Evolutionary conservation across 306 rosid genomes (phyloP).

Genomic region (Pyrus betulifolia): DNA sequence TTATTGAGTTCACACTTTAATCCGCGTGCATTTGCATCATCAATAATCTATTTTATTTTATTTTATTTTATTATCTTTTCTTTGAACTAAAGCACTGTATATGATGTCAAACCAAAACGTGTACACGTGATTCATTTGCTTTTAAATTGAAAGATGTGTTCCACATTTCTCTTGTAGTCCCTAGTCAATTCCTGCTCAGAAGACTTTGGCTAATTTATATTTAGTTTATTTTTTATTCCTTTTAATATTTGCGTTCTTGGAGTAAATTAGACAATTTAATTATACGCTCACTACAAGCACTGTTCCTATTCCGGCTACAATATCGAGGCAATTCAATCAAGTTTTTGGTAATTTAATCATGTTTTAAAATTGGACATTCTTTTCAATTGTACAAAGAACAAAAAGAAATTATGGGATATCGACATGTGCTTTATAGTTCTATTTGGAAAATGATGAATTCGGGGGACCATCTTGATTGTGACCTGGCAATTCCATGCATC

Average conservation of each 20-base stretch:
- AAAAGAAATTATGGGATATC: not conserved
- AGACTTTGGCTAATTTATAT: not conserved
- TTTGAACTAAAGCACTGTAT: not conserved
- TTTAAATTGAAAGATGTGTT: not conserved
- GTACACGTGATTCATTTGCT: not conserved
- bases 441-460: not conserved
- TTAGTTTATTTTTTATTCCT: not conserved
- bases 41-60: not conserved
- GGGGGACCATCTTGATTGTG: not conserved
- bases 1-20: too few species aligned
- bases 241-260: not conserved
- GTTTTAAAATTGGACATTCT: not conserved
- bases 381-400: not conserved
- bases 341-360: constrained; percentile 1
- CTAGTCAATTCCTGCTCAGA: not conserved
- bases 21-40: not conserved
- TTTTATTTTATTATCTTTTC: too few species aligned
- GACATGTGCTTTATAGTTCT: not conserved
- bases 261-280: not conserved
- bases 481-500: not conserved
- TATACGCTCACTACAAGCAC: not conserved
- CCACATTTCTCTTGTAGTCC: not conserved
- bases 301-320: constrained; percentile 18
- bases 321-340: not conserved
- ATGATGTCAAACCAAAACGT: not conserved